These are phyloP conservation scores for Cucurbita argyrosperma DNA, from an alignment of 306 rosid genomes.

Conservation along the genomic window DNA sequence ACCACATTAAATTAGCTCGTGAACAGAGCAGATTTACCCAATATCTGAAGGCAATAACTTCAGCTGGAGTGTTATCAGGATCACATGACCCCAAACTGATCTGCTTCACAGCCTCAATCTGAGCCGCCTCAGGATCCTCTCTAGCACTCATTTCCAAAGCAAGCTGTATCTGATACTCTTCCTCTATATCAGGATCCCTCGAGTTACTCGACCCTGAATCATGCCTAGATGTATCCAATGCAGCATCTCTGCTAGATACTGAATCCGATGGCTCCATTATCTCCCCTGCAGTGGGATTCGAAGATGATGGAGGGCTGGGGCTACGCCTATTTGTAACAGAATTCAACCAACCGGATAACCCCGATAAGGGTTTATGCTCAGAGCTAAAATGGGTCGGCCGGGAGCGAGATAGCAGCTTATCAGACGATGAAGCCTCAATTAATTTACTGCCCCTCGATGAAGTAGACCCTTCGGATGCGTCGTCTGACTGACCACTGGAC, in stretches of 20 bases:
- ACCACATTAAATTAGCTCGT: not conserved
- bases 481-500: slow-evolving; percentile 49
- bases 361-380: slow-evolving; percentile 52
- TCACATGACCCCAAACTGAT: slow-evolving; percentile 90
- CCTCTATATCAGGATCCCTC: slow-evolving; percentile 77
- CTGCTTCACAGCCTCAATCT: slow-evolving; percentile 96
- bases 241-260: slow-evolving; percentile 38
- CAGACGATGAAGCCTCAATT: slow-evolving; percentile 36
- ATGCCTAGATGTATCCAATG: slow-evolving; percentile 32
- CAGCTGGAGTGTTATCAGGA: slow-evolving; percentile 70
- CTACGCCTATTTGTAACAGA: slow-evolving; percentile 50
- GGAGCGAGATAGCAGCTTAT: slow-evolving; percentile 23
- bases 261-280: slow-evolving; percentile 43
- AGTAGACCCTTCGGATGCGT: slow-evolving; percentile 39
- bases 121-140: slow-evolving; percentile 98
- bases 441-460: slow-evolving; percentile 47
- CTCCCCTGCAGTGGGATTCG: slow-evolving; percentile 29
- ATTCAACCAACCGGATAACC: slow-evolving; percentile 60
- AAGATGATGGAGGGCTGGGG: slow-evolving; percentile 36
- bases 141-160: slow-evolving; percentile 91
- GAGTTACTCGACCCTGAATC: slow-evolving; percentile 58
- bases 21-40: slow-evolving; percentile 61
- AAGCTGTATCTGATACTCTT: slow-evolving; percentile 79
- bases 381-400: slow-evolving; percentile 26
- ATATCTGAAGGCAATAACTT: slow-evolving; percentile 78